phyloP scores from a whole-genome alignment of 2,329 filamentous ascomycete genomes.

The Colletotrichum sp. region DNA sequence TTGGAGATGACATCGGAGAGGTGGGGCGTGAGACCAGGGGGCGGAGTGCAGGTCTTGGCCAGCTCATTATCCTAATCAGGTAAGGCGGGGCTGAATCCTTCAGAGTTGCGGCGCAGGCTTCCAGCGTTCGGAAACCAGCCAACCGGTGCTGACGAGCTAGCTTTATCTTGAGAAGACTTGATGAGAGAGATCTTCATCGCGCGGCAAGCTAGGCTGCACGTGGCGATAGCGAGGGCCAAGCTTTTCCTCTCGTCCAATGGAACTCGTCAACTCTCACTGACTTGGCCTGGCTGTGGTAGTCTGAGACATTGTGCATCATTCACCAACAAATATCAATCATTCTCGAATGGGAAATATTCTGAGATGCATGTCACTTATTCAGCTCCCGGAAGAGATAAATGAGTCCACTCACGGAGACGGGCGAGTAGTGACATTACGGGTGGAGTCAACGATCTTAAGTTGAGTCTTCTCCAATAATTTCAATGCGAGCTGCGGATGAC shows the following conservation, averaged over 20 bases:
- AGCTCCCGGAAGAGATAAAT: neutral
- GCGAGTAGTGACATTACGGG: neutral
- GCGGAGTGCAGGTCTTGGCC: conserved; percentile 18
- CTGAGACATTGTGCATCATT: neutral
- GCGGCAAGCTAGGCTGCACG: neutral
- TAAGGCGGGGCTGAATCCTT: neutral
- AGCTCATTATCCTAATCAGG: conserved; percentile 14
- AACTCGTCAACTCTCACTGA: neutral
- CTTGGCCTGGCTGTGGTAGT: neutral
- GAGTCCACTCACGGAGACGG: neutral
- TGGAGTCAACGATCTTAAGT: accelerated
- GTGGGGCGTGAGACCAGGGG: neutral
- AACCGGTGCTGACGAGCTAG: neutral
- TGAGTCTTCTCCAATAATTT: neutral
- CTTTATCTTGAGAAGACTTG: neutral
- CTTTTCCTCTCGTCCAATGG: neutral
- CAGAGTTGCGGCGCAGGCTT: neutral
- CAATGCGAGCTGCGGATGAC: neutral
- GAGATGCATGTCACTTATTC: neutral
- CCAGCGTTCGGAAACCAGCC: neutral
- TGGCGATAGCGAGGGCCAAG: neutral
- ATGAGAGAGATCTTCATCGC: neutral
- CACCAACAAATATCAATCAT: neutral
- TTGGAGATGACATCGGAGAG: neutral
- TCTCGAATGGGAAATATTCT: neutral